Base-by-base conservation (phyloP, 495 filamentous ascomycete genomes). In the Emericellopsis terricola region DNA sequence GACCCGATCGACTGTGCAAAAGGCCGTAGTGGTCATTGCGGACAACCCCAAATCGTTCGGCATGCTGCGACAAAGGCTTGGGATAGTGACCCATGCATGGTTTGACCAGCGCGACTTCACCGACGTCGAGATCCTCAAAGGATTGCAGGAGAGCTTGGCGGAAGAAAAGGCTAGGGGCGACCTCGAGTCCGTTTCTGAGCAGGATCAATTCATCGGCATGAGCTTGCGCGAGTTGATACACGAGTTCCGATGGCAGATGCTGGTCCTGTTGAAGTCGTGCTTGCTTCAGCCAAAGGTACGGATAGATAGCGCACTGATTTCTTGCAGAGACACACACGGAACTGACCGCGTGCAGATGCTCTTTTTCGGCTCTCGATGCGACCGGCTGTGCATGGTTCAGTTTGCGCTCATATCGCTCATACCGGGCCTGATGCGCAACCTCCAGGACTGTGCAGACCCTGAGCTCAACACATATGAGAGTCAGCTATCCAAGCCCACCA, bases 1-100 rank as follows among this genome's bases (percentile, higher is more conserved):
- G 35, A 97, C 89, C 6, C 68, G 89, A 38, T 89, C 81, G 32
- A 94, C 89, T 2, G 89, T 97, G 19, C 89, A 97, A 51, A 97
- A 97, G 56, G 89, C 89, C 6, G 84, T 97, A n/a, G 86, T 96
- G 36, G 86, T 93, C 31, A 82, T 96, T 42, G 82, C 84, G 30
- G 84, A 92, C 55, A 83, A 70, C 39, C 89, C 89, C 8, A 76
- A 80, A 44, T 69, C 72, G 48, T 78, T 84, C 43, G 78, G 78
- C 21, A 70, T 79, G 57, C 57, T 85, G 45, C 69, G 82, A 48
- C 82, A 92, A 57, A 77, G 83, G 48, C 53, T 94, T 31, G 76
- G 76, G 21, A 73, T 91, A 31, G 86, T 97, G 15, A 94, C 89
- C 17, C 75, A 69, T 45, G 91, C 91, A 26, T 97, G 89, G 89